phyloP scores from a whole-genome alignment of 495 filamentous ascomycete species.

The Xylaria telfairii region DNA sequence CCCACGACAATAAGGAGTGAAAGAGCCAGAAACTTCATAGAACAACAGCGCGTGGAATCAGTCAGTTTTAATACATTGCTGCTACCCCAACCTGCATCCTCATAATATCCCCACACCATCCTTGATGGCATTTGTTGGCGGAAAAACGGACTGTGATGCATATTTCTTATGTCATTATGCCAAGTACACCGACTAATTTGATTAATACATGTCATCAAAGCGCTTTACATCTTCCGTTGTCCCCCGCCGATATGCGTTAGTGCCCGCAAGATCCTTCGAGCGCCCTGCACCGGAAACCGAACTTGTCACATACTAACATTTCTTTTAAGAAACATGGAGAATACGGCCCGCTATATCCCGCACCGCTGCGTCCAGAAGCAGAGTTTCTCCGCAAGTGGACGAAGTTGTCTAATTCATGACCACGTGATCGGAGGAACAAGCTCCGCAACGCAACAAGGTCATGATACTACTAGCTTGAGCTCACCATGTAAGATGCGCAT shows the following conservation, averaged over 20 bases:
- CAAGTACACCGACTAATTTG: not conserved
- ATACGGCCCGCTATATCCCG: constrained; percentile 8
- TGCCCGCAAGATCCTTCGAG: not conserved
- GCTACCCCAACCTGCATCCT: too few species aligned
- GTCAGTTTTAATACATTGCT: not conserved
- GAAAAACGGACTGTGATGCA: not conserved
- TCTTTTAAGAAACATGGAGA: constrained; percentile 11
- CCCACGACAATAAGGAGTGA: not conserved
- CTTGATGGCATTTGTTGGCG: not conserved
- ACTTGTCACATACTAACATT: not conserved
- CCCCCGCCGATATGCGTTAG: not conserved
- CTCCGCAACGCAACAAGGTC: constrained; percentile 10
- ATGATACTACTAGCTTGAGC: not conserved
- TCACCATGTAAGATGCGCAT: not conserved
- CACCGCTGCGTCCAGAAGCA: not conserved
- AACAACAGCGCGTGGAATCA: not conserved
- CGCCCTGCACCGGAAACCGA: not conserved
- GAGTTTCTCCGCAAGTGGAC: not conserved
- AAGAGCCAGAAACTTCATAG: not conserved
- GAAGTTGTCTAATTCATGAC: not conserved
- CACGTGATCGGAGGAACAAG: constrained; percentile 24
- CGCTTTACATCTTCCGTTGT: not conserved
- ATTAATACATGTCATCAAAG: not conserved
- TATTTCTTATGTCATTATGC: not conserved
- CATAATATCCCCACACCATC: not conserved